Evolutionary conservation across 306 rosid species (phyloP).

Genomic region (Hippophae gyantsensis): DNA sequence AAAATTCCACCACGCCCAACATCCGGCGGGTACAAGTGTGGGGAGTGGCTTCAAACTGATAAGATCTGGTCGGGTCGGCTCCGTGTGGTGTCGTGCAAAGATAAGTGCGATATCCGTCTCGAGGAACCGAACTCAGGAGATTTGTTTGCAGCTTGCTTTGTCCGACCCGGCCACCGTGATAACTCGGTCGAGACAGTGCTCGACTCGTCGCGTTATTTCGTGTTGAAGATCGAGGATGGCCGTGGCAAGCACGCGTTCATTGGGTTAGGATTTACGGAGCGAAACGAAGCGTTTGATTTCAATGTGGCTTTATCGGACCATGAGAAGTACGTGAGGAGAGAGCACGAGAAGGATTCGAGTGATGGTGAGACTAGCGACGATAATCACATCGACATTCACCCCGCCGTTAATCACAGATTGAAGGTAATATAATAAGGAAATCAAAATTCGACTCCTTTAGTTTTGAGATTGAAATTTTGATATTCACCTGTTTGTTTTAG

Average conservation of each 20-base stretch:
- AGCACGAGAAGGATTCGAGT: slow-evolving; percentile 54
- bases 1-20: slow-evolving; percentile 92
- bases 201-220: slow-evolving; percentile 94
- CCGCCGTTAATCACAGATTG: slow-evolving; percentile 85
- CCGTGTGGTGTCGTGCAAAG: slow-evolving; percentile 77
- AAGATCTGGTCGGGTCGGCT: slow-evolving; percentile 99
- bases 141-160: slow-evolving; percentile 91
- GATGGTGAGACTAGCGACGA: slow-evolving; percentile 45
- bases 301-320: slow-evolving; percentile 95
- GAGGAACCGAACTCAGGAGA: slow-evolving; percentile 89
- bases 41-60: slow-evolving; percentile 98
- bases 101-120: slow-evolving; percentile 95
- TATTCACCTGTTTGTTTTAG: slow-evolving; percentile 24
- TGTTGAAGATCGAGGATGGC: slow-evolving; percentile 95
- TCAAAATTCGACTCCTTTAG: not conserved
- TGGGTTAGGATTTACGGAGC: slow-evolving; percentile 80
- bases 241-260: slow-evolving; percentile 85
- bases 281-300: slow-evolving; percentile 97
- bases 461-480: not conserved
- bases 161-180: slow-evolving; percentile 80
- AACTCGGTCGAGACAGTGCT: slow-evolving; percentile 78
- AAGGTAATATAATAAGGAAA: slow-evolving; percentile 33
- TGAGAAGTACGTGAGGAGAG: slow-evolving; percentile 79
- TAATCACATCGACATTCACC: slow-evolving; percentile 77
- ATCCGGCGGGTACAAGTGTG: slow-evolving; percentile 97